phyloP scores from a whole-genome alignment of 352 stramenopile genomes.

The Peronospora belbahrii region DNA sequence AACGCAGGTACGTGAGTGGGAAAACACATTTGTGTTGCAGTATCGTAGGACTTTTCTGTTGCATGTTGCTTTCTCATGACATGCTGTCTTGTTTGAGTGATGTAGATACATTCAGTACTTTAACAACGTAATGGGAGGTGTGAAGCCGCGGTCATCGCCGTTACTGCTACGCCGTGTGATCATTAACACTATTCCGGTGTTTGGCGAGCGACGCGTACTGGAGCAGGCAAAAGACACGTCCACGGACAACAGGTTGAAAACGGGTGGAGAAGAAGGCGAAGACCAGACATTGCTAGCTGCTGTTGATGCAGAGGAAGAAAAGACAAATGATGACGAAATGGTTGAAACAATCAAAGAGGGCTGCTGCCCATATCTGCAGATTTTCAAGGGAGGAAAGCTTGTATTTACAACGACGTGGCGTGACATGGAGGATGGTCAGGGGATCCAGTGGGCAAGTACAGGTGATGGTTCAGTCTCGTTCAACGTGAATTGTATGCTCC shows the following conservation, averaged over 20 bases:
- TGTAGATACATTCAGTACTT: slow-evolving; percentile 95
- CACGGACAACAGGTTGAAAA: slow-evolving; percentile 20
- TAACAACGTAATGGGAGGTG: slow-evolving; percentile 94
- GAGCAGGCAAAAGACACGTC: slow-evolving; percentile 39
- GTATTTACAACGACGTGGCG: slow-evolving; percentile 91
- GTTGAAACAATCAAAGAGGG: slow-evolving; percentile 75
- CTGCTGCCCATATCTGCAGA: slow-evolving; percentile 96
- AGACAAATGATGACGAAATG: slow-evolving; percentile 37
- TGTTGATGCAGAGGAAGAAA: slow-evolving; percentile 6
- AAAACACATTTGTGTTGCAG: not conserved
- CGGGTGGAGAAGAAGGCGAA: slow-evolving; percentile 25
- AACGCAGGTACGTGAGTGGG: slow-evolving; percentile 67
- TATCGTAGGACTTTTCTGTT: not conserved
- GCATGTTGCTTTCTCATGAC: not conserved
- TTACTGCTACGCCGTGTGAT: slow-evolving; percentile 93
- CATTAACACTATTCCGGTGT: slow-evolving; percentile 91
- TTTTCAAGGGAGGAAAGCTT: slow-evolving; percentile 95
- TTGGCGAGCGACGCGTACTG: slow-evolving; percentile 56
- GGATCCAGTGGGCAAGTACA: slow-evolving; percentile 88
- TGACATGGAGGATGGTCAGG: slow-evolving; percentile 79
- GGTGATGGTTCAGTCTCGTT: slow-evolving; percentile 90
- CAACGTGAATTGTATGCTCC: slow-evolving; percentile 93
- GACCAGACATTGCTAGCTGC: slow-evolving; percentile 12
- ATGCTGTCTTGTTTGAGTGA: not conserved
- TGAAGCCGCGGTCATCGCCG: slow-evolving; percentile 90